Evolutionary conservation across 2,329 filamentous ascomycete species (phyloP).

Genomic region (Epichloe typhina): DNA sequence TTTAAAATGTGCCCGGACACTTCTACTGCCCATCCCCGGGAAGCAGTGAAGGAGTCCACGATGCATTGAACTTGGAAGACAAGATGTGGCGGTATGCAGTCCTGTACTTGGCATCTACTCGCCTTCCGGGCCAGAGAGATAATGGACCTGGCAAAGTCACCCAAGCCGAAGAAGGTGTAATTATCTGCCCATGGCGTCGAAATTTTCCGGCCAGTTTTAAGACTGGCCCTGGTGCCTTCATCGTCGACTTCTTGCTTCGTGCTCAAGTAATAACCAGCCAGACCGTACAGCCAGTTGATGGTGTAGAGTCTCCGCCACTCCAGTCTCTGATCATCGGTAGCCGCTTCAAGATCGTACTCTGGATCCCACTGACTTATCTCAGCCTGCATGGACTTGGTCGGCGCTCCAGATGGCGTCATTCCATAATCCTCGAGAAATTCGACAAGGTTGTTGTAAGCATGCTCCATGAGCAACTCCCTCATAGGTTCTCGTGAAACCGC

Average conservation of each 20-base stretch:
- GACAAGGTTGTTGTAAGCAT: constrained; percentile 28
- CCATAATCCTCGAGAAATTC: constrained; percentile 34
- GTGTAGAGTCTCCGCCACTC: constrained; percentile 34
- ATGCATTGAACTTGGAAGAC: constrained; percentile 38
- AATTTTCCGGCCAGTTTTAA: neutral
- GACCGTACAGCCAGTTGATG: constrained; percentile 38
- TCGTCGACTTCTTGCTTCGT: neutral
- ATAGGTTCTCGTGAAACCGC: constrained; percentile 18
- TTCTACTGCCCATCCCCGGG: constrained; percentile 28
- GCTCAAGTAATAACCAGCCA: constrained; percentile 31
- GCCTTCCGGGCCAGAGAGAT: constrained; percentile 33
- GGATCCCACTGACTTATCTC: constrained; percentile 29
- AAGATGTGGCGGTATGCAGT: constrained; percentile 30
- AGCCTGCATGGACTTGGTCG: constrained; percentile 28
- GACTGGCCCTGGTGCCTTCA: neutral
- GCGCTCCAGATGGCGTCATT: constrained; percentile 29
- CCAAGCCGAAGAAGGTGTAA: constrained; percentile 28
- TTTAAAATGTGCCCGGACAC: neutral
- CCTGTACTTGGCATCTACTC: constrained; percentile 21
- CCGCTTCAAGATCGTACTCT: constrained; percentile 21
- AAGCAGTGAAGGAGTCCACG: constrained; percentile 31
- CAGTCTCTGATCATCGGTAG: constrained; percentile 25
- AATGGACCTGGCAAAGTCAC: constrained; percentile 30
- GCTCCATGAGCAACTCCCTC: constrained; percentile 29
- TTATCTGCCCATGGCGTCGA: constrained; percentile 12